phyloP scores from a whole-genome alignment of 257 asterid genomes.

The Misopates orontium region DNA sequence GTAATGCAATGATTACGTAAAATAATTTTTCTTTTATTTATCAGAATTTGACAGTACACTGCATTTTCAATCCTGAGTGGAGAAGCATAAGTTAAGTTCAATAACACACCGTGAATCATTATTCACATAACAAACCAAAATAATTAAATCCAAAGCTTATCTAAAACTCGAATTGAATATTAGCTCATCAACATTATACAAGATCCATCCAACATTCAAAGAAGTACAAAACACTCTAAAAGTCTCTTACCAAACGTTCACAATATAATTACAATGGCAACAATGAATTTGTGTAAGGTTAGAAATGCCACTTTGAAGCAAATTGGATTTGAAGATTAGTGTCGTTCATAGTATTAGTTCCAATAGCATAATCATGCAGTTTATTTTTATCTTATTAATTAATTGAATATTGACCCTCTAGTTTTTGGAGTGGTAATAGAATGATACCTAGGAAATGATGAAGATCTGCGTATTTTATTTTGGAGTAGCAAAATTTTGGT shows the following conservation, averaged over 20 bases:
- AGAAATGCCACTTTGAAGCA: conserved; percentile 86
- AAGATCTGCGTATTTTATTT: no score
- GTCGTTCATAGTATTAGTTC: no score
- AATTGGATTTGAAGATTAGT: conserved; percentile 71
- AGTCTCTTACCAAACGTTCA: no score
- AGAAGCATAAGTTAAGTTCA: no score
- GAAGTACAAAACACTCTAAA: background rate
- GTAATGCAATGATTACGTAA: no score
- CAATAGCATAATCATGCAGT: no score
- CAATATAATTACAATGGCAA: conserved; percentile 75
- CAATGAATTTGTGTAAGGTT: conserved; percentile 80
- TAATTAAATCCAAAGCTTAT: conserved; percentile 42
- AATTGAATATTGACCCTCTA: conserved; percentile 28
- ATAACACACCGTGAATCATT: background rate
- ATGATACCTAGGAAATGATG: conserved; percentile 35
- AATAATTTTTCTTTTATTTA: no score
- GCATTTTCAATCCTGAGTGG: no score
- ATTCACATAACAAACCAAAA: background rate
- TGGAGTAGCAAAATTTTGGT: no score
- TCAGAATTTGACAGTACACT: no score
- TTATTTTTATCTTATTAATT: background rate
- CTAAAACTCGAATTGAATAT: conserved; percentile 43
- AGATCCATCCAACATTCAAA: background rate
- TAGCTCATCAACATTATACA: background rate
- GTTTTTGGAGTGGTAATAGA: conserved; percentile 26